Evolutionary conservation across 768 basidiomycete genomes (phyloP).

Genomic region (Hemileccinum impolitum): DNA sequence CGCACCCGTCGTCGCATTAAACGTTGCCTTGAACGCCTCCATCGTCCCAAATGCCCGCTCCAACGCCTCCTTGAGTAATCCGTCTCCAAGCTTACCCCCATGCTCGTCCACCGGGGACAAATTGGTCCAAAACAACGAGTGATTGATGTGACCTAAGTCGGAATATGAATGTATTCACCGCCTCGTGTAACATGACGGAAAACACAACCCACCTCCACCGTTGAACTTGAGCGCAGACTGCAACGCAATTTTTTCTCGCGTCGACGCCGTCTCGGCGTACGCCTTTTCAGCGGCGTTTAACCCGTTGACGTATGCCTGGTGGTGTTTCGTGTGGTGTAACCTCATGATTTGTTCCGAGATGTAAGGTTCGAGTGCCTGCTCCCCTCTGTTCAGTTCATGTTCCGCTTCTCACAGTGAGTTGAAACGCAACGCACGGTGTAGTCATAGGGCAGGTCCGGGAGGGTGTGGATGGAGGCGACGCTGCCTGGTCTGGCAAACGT

Average conservation of each 20-base stretch:
- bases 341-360: constrained; percentile 93
- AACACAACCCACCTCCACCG: constrained; percentile 67
- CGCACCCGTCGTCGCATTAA: constrained; percentile 85
- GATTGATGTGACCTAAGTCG: constrained; percentile 94
- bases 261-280: constrained; percentile 62
- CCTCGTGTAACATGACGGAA: background rate
- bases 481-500: constrained; percentile 41
- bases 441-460: constrained; percentile 75
- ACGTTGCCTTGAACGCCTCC: constrained; percentile 78
- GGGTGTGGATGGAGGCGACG: constrained; percentile 57
- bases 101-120: constrained; percentile 67
- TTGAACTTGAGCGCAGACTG: constrained; percentile 96
- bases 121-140: constrained; percentile 97
- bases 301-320: constrained; percentile 91
- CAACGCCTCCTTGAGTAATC: constrained; percentile 73
- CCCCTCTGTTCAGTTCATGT: too few relatives aligned
- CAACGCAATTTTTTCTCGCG: constrained; percentile 75
- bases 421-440: constrained; percentile 56
- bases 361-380: constrained; percentile 83
- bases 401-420: too few relatives aligned
- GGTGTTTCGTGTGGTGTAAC: constrained; percentile 89
- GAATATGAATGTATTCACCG: too few relatives aligned
- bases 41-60: constrained; percentile 83
- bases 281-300: constrained; percentile 89
- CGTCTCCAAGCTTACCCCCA: constrained; percentile 63